A percentile compares a stretch with the other conserved stretches of the same genome.
These are phyloP conservation scores for Aspergillus egyptiacus DNA, from an alignment of 495 filamentous ascomycete species.

Conservation along the genomic window DNA sequence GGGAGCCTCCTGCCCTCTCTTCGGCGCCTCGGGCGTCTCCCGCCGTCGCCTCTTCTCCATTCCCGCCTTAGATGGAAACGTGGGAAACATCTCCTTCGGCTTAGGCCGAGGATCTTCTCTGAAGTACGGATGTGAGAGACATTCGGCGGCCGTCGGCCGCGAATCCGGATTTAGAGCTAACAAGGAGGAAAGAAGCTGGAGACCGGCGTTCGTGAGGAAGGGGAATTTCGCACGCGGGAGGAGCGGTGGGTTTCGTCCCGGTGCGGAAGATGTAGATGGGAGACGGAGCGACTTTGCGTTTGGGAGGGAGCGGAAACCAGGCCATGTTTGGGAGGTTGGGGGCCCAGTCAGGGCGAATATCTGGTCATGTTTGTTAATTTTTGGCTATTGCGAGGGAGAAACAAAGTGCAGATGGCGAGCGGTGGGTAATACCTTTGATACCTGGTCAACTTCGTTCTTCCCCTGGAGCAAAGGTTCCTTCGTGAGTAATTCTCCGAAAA, in stretches of 20 bases:
- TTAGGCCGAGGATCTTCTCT: conserved; percentile 84
- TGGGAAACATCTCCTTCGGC: conserved; percentile 78
- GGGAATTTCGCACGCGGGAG: conserved; percentile 68
- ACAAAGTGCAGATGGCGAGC: neutral
- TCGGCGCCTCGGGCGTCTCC: conserved; percentile 82
- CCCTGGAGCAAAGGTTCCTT: conserved; percentile 84
- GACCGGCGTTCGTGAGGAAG: conserved; percentile 70
- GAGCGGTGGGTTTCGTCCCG: conserved; percentile 23
- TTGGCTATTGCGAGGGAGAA: conserved; percentile 16
- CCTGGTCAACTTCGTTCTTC: conserved; percentile 89
- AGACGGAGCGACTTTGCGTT: conserved; percentile 83
- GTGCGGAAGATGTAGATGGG: conserved; percentile 43
- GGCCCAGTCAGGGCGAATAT: conserved; percentile 89
- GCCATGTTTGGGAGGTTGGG: conserved; percentile 84
- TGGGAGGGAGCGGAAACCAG: conserved; percentile 77
- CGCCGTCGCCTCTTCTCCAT: conserved; percentile 73
- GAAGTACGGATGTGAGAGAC: conserved; percentile 79
- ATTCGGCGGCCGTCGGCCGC: conserved; percentile 63
- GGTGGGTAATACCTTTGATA: conserved; percentile 43
- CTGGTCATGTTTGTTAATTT: conserved; percentile 25
- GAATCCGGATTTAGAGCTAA: conserved; percentile 68
- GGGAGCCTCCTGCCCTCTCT: conserved; percentile 63
- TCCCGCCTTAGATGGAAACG: conserved; percentile 89
- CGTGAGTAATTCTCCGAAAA: conserved; percentile 86
- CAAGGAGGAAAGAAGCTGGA: conserved; percentile 58